A percentile compares a stretch with the other conserved stretches of the same genome.
Evolutionary conservation across 2,329 filamentous ascomycete genomes (phyloP).

Genomic region (Curvularia sp.): DNA sequence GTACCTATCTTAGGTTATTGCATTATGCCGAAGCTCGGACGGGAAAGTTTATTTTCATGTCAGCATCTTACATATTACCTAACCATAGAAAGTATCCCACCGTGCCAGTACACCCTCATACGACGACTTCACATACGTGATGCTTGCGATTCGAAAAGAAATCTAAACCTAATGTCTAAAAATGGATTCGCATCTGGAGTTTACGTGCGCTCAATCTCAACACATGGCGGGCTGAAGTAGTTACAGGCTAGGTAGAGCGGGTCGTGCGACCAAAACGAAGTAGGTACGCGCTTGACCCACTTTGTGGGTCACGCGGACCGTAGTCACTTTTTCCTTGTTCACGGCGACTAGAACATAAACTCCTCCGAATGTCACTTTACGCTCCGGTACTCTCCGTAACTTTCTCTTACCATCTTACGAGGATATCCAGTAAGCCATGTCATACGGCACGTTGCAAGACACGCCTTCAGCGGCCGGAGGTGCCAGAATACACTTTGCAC

Average conservation of each 20-base stretch:
- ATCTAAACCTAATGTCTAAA: too few relatives aligned
- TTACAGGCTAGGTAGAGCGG: neutral
- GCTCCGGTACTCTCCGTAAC: neutral
- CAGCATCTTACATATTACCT: neutral
- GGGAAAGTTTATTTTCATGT: slow-evolving; percentile 1
- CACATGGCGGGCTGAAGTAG: neutral
- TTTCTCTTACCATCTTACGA: neutral
- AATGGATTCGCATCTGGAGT: neutral
- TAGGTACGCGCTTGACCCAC: neutral
- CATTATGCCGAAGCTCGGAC: neutral
- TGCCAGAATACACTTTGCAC: neutral
- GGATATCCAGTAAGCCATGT: neutral
- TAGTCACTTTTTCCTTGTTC: neutral
- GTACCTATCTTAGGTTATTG: slow-evolving; percentile 35
- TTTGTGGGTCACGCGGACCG: neutral
- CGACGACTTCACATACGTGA: neutral
- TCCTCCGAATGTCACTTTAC: too few relatives aligned
- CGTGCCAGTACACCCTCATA: neutral
- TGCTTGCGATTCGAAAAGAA: neutral
- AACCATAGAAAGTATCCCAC: neutral
- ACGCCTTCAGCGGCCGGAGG: neutral
- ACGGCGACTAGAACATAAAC: neutral
- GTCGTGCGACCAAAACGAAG: slow-evolving; percentile 2
- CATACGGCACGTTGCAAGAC: slow-evolving; percentile 6
- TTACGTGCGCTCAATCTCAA: neutral